Conservation (phyloP, 306 rosid genomes). For the Vigna trinervia region DNA sequence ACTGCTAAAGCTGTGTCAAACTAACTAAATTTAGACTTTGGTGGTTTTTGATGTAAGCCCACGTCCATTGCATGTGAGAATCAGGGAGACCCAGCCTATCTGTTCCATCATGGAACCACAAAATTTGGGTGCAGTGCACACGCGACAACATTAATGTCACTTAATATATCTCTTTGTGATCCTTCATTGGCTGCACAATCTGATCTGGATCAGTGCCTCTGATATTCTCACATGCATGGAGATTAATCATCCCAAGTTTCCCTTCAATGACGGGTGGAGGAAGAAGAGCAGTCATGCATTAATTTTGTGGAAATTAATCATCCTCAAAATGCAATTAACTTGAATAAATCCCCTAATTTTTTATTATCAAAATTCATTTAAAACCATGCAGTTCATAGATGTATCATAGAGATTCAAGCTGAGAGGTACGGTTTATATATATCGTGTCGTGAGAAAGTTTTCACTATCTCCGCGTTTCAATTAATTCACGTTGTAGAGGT, state of each 20-base stretch:
- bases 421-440: not conserved
- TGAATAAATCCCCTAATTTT: slow-evolving; percentile 5
- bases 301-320: slow-evolving; percentile 31
- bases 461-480: too few species aligned
- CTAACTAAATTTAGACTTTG: slow-evolving; percentile 8
- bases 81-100: slow-evolving; percentile 6
- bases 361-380: slow-evolving; percentile 17
- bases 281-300: slow-evolving; percentile 23
- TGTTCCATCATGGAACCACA: slow-evolving; percentile 41
- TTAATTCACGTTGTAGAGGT: not conserved
- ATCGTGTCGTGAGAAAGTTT: too few species aligned
- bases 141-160: slow-evolving; percentile 39
- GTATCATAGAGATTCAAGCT: slow-evolving; percentile 49
- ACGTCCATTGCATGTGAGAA: slow-evolving; percentile 48
- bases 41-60: slow-evolving; percentile 44
- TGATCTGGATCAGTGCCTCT: slow-evolving; percentile 43
- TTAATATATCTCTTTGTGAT: slow-evolving; percentile 18
- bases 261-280: slow-evolving; percentile 32
- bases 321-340: not conserved
- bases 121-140: slow-evolving; percentile 47
- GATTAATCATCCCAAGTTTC: slow-evolving; percentile 16
- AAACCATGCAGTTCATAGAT: slow-evolving; percentile 28
- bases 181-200: slow-evolving; percentile 46
- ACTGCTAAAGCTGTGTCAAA: too few species aligned
- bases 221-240: slow-evolving; percentile 60